Evolutionary conservation across 495 filamentous ascomycete species (phyloP).

Genomic region (Collariella sp.): DNA sequence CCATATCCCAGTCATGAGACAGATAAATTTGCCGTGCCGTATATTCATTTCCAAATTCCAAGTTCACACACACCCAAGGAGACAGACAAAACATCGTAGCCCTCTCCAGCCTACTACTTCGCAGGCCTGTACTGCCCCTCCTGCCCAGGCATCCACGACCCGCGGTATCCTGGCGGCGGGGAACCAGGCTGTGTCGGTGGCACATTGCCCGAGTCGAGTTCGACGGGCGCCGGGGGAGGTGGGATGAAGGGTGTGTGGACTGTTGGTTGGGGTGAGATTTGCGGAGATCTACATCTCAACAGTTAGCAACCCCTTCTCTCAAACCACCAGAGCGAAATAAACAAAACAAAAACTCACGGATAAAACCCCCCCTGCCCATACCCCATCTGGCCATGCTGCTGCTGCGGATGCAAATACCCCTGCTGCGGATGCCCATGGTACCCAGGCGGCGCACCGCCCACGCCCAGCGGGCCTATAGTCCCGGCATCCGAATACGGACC

Average conservation of each 20-base stretch:
- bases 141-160: conserved; percentile 5
- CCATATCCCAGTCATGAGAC: too few relatives aligned
- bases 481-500: background rate
- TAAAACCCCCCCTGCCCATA: background rate
- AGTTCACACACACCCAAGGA: background rate
- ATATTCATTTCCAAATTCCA: too few relatives aligned
- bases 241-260: background rate
- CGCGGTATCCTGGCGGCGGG: conserved; percentile 16
- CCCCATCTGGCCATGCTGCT: background rate
- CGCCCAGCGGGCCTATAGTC: background rate
- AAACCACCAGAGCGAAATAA: background rate
- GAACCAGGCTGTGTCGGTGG: conserved; percentile 8
- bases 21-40: too few relatives aligned
- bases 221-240: conserved; percentile 6
- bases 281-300: background rate
- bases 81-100: background rate
- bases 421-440: background rate
- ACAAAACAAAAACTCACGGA: background rate
- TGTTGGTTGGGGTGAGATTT: background rate
- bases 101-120: background rate
- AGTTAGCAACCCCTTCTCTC: background rate
- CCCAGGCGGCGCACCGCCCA: background rate
- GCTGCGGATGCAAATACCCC: background rate
- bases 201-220: background rate
- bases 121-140: conserved; percentile 2